These are phyloP conservation scores for Gossypium aridum DNA, from an alignment of 441 rosid species.

Conservation along the genomic window DNA sequence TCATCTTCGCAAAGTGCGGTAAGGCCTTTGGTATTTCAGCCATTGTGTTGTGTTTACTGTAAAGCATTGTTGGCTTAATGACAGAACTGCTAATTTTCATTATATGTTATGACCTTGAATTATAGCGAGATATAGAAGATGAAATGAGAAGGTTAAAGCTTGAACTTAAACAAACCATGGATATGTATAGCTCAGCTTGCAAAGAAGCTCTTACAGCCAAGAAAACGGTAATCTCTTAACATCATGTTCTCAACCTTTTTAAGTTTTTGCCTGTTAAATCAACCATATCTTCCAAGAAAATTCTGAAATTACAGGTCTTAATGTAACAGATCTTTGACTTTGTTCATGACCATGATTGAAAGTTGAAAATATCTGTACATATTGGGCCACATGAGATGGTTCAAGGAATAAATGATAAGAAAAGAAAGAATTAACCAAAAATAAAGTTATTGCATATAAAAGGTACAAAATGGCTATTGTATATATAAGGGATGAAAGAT, in stretches of 20 bases:
- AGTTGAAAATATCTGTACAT: too few species aligned
- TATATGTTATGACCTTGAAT: not conserved
- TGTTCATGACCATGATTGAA: too few species aligned
- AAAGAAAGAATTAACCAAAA: too few species aligned
- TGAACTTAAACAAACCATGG: conserved; percentile 88
- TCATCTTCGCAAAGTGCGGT: conserved; percentile 34
- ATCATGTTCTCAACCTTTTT: not conserved
- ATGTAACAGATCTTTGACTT: too few species aligned
- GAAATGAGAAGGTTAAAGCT: conserved; percentile 82
- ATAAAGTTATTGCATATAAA: too few species aligned
- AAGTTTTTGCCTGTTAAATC: too few species aligned
- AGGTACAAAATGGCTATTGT: too few species aligned
- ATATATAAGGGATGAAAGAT: too few species aligned
- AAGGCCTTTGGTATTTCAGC: conserved; percentile 13
- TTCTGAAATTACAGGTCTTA: too few species aligned
- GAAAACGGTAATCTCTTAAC: conserved; percentile 37
- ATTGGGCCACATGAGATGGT: too few species aligned
- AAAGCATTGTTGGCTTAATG: not conserved
- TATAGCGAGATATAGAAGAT: conserved; percentile 57
- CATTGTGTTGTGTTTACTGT: not conserved
- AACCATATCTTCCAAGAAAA: too few species aligned
- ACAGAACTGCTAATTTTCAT: not conserved
- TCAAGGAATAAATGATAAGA: too few species aligned
- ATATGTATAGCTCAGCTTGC: conserved; percentile 80
- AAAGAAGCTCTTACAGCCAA: conserved; percentile 81